Conservation (phyloP, 768 basidiomycete species). For the Pleurotus citrinopileatus region DNA sequence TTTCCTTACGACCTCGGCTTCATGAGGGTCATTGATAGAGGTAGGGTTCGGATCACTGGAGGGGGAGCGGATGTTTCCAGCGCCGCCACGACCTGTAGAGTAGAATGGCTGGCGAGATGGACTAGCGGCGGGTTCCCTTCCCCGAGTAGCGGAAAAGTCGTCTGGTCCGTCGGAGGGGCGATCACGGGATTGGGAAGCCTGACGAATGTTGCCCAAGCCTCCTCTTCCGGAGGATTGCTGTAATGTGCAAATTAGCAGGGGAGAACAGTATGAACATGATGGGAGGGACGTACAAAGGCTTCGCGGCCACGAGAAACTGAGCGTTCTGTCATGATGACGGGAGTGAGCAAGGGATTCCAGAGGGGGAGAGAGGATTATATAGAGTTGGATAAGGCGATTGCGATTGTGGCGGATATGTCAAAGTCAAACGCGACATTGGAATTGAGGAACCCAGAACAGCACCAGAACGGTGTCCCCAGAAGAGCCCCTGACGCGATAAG, state of each 20-base stretch:
- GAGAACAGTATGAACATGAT: not conserved
- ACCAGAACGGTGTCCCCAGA: not conserved
- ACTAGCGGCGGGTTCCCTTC: constrained; percentile 50
- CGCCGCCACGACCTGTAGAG: constrained; percentile 77
- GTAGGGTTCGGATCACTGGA: constrained; percentile 48
- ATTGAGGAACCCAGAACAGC: too few relatives aligned
- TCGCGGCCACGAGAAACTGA: constrained; percentile 62
- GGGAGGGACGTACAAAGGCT: constrained; percentile 42
- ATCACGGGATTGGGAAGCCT: constrained; percentile 43
- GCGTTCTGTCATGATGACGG: constrained; percentile 29
- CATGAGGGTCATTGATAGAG: constrained; percentile 23
- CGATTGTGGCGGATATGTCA: too few relatives aligned
- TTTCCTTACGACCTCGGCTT: constrained; percentile 37
- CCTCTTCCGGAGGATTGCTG: constrained; percentile 66
- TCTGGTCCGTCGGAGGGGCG: constrained; percentile 45
- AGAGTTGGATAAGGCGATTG: too few relatives aligned
- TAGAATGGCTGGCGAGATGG: constrained; percentile 34
- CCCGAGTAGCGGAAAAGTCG: constrained; percentile 55
- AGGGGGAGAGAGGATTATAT: not conserved
- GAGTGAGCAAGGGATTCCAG: not conserved
- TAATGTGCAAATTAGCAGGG: not conserved
- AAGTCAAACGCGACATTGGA: too few relatives aligned
- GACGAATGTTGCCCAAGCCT: constrained; percentile 66
- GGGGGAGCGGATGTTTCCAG: constrained; percentile 81
- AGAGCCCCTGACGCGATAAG: not conserved